Conservation (phyloP, 2,329 filamentous ascomycete genomes). For the Epichloe gansuensis region DNA sequence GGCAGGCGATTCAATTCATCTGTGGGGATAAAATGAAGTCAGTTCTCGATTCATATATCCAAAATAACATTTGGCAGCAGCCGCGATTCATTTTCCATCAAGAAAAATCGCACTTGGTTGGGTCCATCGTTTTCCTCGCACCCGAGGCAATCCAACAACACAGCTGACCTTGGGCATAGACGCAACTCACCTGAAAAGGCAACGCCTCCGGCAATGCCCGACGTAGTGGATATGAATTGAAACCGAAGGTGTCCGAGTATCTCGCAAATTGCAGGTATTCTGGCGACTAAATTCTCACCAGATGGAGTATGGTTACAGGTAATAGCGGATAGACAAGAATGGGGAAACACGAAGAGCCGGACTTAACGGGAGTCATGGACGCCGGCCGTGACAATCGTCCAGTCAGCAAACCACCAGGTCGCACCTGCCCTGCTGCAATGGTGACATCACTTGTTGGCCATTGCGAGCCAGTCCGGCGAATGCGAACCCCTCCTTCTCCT, state of each 20-base stretch:
- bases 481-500: too few relatives aligned
- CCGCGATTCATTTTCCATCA: too few relatives aligned
- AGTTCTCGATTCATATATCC: not conserved
- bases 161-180: not conserved
- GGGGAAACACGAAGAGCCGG: not conserved
- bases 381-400: not conserved
- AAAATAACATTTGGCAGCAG: too few relatives aligned
- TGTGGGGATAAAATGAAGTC: not conserved
- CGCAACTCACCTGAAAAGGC: constrained; percentile 1
- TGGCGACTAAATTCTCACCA: not conserved
- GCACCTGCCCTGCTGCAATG: too few relatives aligned
- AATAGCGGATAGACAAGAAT: not conserved
- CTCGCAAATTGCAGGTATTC: not conserved
- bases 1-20: not conserved
- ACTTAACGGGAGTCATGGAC: not conserved
- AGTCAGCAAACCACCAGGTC: not conserved
- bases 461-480: too few relatives aligned
- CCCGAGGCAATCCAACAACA: not conserved
- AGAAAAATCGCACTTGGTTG: too few relatives aligned
- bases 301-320: not conserved
- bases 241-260: not conserved
- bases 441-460: too few relatives aligned
- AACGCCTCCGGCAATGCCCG: not conserved
- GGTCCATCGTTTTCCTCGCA: not conserved
- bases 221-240: not conserved